Evolutionary conservation across 208 protist genomes (phyloP).

Genomic region (Leishmania guyanensis): DNA sequence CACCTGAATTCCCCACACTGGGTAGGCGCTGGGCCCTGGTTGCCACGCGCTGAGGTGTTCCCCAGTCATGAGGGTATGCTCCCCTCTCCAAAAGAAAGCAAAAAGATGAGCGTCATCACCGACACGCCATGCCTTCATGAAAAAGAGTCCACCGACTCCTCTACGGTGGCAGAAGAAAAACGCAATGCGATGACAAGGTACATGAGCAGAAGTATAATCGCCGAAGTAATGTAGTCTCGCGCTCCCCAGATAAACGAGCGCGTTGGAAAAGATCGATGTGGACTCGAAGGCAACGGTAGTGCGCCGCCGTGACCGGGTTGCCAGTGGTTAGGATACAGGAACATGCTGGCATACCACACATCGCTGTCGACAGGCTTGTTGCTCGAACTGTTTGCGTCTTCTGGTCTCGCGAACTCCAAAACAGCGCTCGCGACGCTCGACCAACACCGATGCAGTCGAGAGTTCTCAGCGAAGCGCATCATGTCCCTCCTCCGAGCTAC

Average conservation of each 20-base stretch:
- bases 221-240: constrained; percentile 20
- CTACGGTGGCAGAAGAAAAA: neutral
- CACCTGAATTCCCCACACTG: neutral
- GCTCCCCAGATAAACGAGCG: neutral
- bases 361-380: constrained; percentile 52
- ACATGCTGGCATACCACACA: constrained; percentile 77
- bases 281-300: constrained; percentile 26
- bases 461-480: neutral
- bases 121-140: neutral
- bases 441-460: neutral
- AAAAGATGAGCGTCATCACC: neutral
- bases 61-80: neutral
- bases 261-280: constrained; percentile 14
- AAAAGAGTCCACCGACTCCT: neutral
- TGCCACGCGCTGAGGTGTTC: neutral
- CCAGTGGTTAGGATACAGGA: constrained; percentile 87
- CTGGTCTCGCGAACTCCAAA: constrained; percentile 6
- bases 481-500: neutral
- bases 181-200: constrained; percentile 4
- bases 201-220: constrained; percentile 5
- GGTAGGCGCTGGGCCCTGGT: neutral
- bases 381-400: constrained; percentile 33
- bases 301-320: constrained; percentile 41
- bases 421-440: neutral
- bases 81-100: neutral